These are phyloP conservation scores for Trichoderma atroviride DNA, from an alignment of 2,329 filamentous ascomycete genomes.

Conservation along the genomic window DNA sequence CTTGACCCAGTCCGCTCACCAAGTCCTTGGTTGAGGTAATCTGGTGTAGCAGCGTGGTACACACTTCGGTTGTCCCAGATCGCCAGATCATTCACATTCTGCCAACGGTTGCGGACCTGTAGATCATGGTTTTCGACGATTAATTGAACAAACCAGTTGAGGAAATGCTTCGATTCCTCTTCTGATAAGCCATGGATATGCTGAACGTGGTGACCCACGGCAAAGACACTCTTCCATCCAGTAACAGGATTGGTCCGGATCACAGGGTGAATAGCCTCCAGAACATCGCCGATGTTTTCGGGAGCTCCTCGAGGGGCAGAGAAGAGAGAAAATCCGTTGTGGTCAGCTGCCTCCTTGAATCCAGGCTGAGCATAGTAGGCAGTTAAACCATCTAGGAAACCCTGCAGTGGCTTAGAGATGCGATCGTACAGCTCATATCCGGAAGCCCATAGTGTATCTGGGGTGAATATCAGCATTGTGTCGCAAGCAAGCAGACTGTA, in stretches of 20 bases:
- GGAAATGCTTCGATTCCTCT: constrained; percentile 56
- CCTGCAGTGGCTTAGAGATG: constrained; percentile 51
- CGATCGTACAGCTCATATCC: constrained; percentile 63
- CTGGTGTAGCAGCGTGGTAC: constrained; percentile 60
- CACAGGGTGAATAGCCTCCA: constrained; percentile 56
- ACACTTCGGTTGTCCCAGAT: constrained; percentile 68
- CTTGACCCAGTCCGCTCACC: constrained; percentile 47
- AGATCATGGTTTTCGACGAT: constrained; percentile 59
- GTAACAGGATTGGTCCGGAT: constrained; percentile 64
- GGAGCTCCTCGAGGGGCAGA: constrained; percentile 54
- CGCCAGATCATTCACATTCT: constrained; percentile 53
- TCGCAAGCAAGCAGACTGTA: background rate
- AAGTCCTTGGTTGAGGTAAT: constrained; percentile 51
- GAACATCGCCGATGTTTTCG: constrained; percentile 56
- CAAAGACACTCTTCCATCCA: constrained; percentile 59
- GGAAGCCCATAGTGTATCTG: constrained; percentile 58
- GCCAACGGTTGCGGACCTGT: constrained; percentile 58
- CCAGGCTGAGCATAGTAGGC: constrained; percentile 51
- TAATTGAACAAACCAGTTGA: constrained; percentile 52
- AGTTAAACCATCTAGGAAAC: constrained; percentile 52
- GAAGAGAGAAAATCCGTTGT: constrained; percentile 50
- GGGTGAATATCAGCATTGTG: background rate
- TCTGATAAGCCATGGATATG: constrained; percentile 58
- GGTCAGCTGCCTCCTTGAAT: constrained; percentile 53
- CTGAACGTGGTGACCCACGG: constrained; percentile 55